These are phyloP conservation scores for Taiozyma onychis DNA, from an alignment of 1,139 yeast species.

Conservation along the genomic window DNA sequence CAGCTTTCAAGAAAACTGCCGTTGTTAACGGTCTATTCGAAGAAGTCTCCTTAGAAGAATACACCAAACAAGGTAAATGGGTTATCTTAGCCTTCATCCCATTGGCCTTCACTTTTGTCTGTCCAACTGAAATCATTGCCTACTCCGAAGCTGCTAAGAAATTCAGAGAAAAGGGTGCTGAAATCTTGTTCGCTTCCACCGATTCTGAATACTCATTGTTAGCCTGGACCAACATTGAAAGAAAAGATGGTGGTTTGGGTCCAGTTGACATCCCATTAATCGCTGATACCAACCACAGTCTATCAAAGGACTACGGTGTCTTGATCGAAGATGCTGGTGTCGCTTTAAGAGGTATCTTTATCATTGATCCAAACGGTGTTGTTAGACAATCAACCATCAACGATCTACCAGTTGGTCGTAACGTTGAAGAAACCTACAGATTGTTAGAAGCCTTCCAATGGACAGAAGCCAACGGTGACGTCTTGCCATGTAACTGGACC, in stretches of 20 bases:
- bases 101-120: constrained; percentile 97
- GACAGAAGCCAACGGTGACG: constrained; percentile 97
- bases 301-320: constrained; percentile 95
- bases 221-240: constrained; percentile 96
- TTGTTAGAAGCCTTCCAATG: constrained; percentile 98
- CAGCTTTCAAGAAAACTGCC: constrained; percentile 92
- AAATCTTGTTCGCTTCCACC: constrained; percentile 92
- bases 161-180: constrained; percentile 82
- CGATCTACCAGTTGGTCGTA: constrained; percentile 98
- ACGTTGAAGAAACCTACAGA: constrained; percentile 96
- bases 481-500: constrained; percentile 99
- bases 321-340: constrained; percentile 92
- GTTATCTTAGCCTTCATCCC: constrained; percentile 95
- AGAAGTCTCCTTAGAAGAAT: constrained; percentile 88
- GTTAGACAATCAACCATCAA: constrained; percentile 96
- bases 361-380: constrained; percentile 92
- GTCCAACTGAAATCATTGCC: constrained; percentile 98
- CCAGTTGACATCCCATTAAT: constrained; percentile 88
- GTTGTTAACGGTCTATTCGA: constrained; percentile 94
- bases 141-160: constrained; percentile 92
- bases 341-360: constrained; percentile 95
- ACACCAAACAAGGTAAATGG: constrained; percentile 84
- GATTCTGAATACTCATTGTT: constrained; percentile 96
- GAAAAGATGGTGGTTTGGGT: constrained; percentile 98
- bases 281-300: constrained; percentile 95